phyloP scores from a whole-genome alignment of 2,329 filamentous ascomycete genomes.

The Apiospora kogelbergensis region DNA sequence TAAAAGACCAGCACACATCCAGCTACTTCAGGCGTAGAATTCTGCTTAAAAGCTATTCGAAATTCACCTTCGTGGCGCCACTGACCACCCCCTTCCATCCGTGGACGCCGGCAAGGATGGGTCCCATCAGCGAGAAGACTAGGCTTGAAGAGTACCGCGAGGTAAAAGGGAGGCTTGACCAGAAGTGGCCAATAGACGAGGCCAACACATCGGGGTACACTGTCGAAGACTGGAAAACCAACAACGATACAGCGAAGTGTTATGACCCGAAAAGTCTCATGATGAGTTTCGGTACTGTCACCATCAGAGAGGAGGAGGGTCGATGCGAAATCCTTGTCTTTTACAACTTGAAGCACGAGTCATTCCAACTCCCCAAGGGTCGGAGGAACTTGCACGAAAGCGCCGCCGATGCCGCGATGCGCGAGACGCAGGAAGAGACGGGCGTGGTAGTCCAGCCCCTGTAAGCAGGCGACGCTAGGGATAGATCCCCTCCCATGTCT shows the following conservation, averaged over 20 bases:
- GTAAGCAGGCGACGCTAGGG: background rate
- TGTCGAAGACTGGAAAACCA: background rate
- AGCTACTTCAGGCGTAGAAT: background rate
- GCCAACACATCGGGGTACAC: background rate
- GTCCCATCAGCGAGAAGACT: background rate
- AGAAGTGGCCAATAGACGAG: background rate
- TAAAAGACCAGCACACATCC: background rate
- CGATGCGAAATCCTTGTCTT: constrained; percentile 8
- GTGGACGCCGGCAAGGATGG: background rate
- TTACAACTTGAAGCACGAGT: background rate
- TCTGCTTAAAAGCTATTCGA: background rate
- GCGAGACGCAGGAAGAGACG: constrained; percentile 2
- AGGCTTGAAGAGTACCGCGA: background rate
- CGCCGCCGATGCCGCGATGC: background rate
- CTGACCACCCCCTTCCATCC: background rate
- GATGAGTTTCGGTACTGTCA: constrained; percentile 16
- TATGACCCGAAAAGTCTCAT: constrained; percentile 10
- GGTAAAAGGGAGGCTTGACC: background rate
- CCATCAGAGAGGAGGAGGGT: constrained; percentile 6
- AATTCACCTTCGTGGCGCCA: too few relatives aligned
- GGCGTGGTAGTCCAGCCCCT: background rate
- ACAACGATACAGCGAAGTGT: background rate
- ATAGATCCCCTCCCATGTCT: too few relatives aligned
- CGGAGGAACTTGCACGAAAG: background rate
- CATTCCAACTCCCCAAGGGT: constrained; percentile 15